Evolutionary conservation across 2,329 filamentous ascomycete species (phyloP).

Genomic region (Anthostomella pinea): DNA sequence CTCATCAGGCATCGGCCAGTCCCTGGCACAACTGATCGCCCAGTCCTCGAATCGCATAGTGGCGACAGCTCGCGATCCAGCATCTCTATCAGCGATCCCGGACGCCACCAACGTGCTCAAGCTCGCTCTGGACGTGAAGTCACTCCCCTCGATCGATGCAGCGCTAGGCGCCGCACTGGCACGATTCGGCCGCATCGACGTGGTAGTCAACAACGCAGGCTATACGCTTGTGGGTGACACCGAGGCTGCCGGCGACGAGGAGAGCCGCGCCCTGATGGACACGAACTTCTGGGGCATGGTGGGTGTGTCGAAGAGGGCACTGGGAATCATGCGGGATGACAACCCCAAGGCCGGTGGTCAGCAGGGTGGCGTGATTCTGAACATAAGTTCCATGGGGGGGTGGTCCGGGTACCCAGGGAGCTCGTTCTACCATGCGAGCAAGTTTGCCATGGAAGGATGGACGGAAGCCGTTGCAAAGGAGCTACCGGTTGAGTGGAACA

Average conservation of each 20-base stretch:
- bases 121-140: slow-evolving; percentile 47
- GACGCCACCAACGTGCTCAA: slow-evolving; percentile 38
- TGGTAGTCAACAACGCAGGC: slow-evolving; percentile 34
- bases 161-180: slow-evolving; percentile 33
- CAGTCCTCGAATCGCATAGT: slow-evolving; percentile 23
- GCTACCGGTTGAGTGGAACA: slow-evolving; percentile 41
- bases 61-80: slow-evolving; percentile 37
- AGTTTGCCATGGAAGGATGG: slow-evolving; percentile 46
- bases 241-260: slow-evolving; percentile 31
- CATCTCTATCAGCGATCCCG: slow-evolving; percentile 40
- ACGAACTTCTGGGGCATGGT: slow-evolving; percentile 44
- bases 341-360: slow-evolving; percentile 27
- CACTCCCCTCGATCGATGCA: slow-evolving; percentile 31
- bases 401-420: slow-evolving; percentile 33
- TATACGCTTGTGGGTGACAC: slow-evolving; percentile 30
- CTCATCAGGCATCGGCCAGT: slow-evolving; percentile 28
- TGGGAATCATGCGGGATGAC: slow-evolving; percentile 37
- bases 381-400: slow-evolving; percentile 53
- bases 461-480: slow-evolving; percentile 45
- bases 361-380: slow-evolving; percentile 50
- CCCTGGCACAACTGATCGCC: slow-evolving; percentile 24
- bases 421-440: slow-evolving; percentile 40
- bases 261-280: slow-evolving; percentile 36
- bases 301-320: slow-evolving; percentile 34
- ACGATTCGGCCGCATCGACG: slow-evolving; percentile 35